Base-by-base conservation (phyloP, 2,329 filamentous ascomycete species). In the Monosporascus sp. region DNA sequence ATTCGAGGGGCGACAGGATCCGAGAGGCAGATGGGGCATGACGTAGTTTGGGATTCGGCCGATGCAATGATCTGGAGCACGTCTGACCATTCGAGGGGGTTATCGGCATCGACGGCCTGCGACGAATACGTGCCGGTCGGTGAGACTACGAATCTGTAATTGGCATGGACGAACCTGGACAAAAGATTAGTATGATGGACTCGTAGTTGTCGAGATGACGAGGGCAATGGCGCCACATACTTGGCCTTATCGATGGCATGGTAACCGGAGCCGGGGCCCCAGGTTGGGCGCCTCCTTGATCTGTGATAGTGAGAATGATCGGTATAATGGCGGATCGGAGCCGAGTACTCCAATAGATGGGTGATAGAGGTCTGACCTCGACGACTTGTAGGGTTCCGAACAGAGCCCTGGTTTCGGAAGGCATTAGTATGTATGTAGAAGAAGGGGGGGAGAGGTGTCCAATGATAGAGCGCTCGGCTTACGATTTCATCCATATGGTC, bases 361-460 rank as follows among this genome's bases (percentile, higher is more conserved):
- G 94, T 97, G 68, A 99, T 99, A 65, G 90, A 96, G 51, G 91
- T 97, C 72, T 97, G 93, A 51, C 94, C 94, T 64, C 94, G 90
- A 54, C 94, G 87, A 65, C 79, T 81, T n/a, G 76, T 78, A 14
- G 79, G 70, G 59, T 82, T 83, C 53, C 79, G 75, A 53, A 83
- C 70, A 20, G 79, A 80, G 58, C 79, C 73, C 56, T 69, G 43
- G 54, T 22, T 43, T 37, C 14, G 43, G 18, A 44, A 44, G 24
- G 43, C 20, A n/a, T 58, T 49, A 56, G 53, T 60, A 50, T 61
- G 53, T 60, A 50, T 61, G 60, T 52, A 50, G 47, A 37, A 22
- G 24, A 7, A 38, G n/a, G 20, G 15, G 22, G 18, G 38, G 27
- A n/a, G n/a, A n/a, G n/a, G 24, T 17, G 53, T 41, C 35, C 31